Evolutionary conservation across 805 yeast species (phyloP).

Genomic region (Priceomyces medius): DNA sequence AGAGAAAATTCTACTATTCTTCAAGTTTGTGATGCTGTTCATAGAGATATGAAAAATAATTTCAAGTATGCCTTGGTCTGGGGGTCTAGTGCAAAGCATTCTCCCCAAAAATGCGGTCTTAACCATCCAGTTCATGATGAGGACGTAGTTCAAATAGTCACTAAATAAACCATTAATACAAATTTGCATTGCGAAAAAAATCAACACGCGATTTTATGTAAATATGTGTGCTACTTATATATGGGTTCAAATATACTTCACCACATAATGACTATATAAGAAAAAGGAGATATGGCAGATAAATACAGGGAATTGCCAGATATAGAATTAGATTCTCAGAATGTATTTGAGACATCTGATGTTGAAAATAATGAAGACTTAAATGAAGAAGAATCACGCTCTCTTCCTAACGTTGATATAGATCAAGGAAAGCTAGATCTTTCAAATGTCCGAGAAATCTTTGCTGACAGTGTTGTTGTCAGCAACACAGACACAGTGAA

Average conservation of each 20-base stretch:
- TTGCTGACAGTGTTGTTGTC: slow-evolving; percentile 24
- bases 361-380: slow-evolving; percentile 30
- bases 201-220: slow-evolving; percentile 2
- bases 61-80: slow-evolving; percentile 94
- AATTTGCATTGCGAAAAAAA: neutral
- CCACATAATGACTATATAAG: neutral
- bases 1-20: slow-evolving; percentile 75
- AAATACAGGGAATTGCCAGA: slow-evolving; percentile 16
- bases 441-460: slow-evolving; percentile 17
- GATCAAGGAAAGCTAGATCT: slow-evolving; percentile 13
- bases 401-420: slow-evolving; percentile 13
- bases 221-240: too few species aligned
- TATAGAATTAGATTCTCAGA: slow-evolving; percentile 25
- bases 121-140: slow-evolving; percentile 83
- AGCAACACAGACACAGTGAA: slow-evolving; percentile 29
- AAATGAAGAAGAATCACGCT: slow-evolving; percentile 6
- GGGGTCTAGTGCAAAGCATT: slow-evolving; percentile 94
- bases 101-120: slow-evolving; percentile 95
- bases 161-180: slow-evolving; percentile 51
- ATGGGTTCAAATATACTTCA: too few species aligned
- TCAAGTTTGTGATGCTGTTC: slow-evolving; percentile 88
- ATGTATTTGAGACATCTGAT: slow-evolving; percentile 49
- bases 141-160: slow-evolving; percentile 88
- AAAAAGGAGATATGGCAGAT: slow-evolving; percentile 6
- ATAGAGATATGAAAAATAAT: slow-evolving; percentile 86